Evolutionary conservation across 352 stramenopile genomes (phyloP).

Genomic region (Discostella stelligera): DNA sequence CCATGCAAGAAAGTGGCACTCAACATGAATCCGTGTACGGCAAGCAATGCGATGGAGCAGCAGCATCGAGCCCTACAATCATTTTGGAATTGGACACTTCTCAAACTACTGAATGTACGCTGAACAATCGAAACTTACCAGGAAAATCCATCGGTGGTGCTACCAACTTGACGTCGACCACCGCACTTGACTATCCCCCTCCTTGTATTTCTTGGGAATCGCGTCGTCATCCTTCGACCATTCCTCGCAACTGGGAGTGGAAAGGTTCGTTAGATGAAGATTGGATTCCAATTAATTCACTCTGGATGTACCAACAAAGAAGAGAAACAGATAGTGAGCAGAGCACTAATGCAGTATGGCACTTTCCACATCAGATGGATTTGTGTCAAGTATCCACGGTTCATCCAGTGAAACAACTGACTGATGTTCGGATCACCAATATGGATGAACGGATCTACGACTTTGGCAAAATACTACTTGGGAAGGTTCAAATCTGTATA

Average conservation of each 20-base stretch:
- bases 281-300: slow-evolving; percentile 10
- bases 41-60: not conserved
- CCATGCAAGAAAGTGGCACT: no score
- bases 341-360: slow-evolving; percentile 1
- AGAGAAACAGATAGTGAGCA: not conserved
- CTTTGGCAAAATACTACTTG: slow-evolving; percentile 37
- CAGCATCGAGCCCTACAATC: not conserved
- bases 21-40: not conserved
- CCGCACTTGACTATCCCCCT: slow-evolving; percentile 3
- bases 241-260: slow-evolving; percentile 16
- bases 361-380: slow-evolving; percentile 29
- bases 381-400: slow-evolving; percentile 20
- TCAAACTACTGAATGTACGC: not conserved
- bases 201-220: slow-evolving; percentile 20
- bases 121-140: not conserved
- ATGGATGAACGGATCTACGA: slow-evolving; percentile 16
- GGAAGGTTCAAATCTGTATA: slow-evolving; percentile 29
- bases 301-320: slow-evolving; percentile 7
- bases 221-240: not conserved
- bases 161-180: not conserved
- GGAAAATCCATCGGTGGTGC: not conserved
- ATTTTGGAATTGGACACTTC: slow-evolving; percentile 20
- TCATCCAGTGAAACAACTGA: not conserved
- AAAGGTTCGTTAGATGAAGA: not conserved
- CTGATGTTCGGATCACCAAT: not conserved